A percentile compares a stretch with the other conserved stretches of the same genome.
Evolutionary conservation across 169 alveolate genomes (phyloP).

Genomic region (Plasmodium ovale): DNA sequence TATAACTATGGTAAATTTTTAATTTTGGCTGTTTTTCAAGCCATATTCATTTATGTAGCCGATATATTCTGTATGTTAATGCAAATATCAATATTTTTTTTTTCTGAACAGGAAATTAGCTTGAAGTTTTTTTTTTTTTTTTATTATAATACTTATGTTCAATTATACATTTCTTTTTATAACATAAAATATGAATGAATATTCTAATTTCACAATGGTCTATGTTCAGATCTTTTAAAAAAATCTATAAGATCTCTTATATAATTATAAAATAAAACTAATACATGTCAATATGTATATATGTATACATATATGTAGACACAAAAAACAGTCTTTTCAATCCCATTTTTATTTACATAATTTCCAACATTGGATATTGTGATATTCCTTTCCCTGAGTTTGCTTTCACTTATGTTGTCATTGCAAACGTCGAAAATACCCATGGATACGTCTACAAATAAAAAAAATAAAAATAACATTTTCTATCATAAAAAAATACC

Average conservation of each 20-base stretch:
- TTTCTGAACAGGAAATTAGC: conserved; percentile 7
- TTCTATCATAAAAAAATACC: not conserved
- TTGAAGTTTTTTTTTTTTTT: no score
- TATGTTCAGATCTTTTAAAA: no score
- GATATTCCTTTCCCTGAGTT: conserved; percentile 62
- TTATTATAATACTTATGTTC: not conserved
- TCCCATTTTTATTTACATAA: conserved; percentile 27
- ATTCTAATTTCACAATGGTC: not conserved
- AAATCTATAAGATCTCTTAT: no score
- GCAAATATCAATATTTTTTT: not conserved
- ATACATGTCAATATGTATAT: no score
- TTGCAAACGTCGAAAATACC: conserved; percentile 71
- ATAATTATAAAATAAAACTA: no score
- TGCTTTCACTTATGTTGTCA: conserved; percentile 42
- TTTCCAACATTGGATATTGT: conserved; percentile 51
- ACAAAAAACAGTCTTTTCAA: not conserved
- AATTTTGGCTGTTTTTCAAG: not conserved
- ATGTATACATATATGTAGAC: not conserved
- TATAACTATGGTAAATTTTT: not conserved
- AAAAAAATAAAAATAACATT: conserved; percentile 18
- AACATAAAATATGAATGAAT: not conserved
- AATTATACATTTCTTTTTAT: conserved; percentile 10
- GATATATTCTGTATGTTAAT: not conserved
- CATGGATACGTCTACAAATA: conserved; percentile 63
- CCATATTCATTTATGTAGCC: not conserved